A percentile compares a stretch with the other conserved stretches of the same genome.
Conservation (phyloP, 495 filamentous ascomycete genomes). For the Hyaloscypha hepaticicola region DNA sequence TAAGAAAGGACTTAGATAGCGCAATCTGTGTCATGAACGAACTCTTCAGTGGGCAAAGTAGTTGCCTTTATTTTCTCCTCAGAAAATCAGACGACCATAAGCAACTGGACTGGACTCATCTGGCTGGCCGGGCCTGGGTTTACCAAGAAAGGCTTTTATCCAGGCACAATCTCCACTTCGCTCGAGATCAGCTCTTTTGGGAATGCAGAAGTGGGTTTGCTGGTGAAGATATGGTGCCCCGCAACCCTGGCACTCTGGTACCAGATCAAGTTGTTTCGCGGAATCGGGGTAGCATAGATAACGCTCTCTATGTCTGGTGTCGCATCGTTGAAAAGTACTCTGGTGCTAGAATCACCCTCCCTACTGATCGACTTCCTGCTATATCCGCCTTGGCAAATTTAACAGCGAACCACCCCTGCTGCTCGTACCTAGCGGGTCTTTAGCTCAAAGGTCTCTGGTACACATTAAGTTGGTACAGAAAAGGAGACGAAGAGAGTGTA, state of each 20-base stretch:
- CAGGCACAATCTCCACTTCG: background rate
- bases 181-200: background rate
- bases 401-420: background rate
- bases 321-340: background rate
- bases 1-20: background rate
- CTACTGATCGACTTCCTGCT: background rate
- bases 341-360: background rate
- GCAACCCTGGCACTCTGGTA: no score
- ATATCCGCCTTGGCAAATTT: background rate
- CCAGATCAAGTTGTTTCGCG: background rate
- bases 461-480: background rate
- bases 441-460: slow-evolving; percentile 5
- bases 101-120: background rate
- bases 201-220: background rate
- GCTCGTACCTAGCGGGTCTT: background rate
- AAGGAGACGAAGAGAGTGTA: background rate
- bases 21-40: background rate
- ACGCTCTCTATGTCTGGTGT: background rate
- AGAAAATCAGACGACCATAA: no score
- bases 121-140: background rate
- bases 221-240: background rate
- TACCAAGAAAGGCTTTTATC: background rate
- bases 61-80: background rate
- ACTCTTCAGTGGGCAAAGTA: background rate
- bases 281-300: background rate